phyloP scores from a whole-genome alignment of 2,329 filamentous ascomycete species.

The Alternaria longipes region DNA sequence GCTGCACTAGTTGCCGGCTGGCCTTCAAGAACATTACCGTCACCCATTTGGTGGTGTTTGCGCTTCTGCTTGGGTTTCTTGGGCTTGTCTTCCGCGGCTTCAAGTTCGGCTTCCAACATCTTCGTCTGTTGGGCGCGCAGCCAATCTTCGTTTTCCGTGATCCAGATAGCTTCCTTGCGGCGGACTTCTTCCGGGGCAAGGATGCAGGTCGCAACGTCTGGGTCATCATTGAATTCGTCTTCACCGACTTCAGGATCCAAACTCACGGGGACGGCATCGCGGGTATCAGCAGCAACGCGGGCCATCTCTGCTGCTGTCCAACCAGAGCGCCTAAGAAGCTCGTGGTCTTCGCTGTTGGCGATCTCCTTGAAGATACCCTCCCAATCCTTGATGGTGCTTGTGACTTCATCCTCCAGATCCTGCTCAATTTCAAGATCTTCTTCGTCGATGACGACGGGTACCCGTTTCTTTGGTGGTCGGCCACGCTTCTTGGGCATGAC shows the following conservation, averaged over 20 bases:
- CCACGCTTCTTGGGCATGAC: constrained; percentile 50
- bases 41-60: constrained; percentile 50
- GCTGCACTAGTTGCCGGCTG: constrained; percentile 55
- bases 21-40: constrained; percentile 55
- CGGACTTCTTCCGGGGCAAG: constrained; percentile 76
- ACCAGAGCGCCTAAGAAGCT: constrained; percentile 36
- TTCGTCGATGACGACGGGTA: constrained; percentile 49
- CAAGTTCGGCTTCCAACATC: constrained; percentile 74
- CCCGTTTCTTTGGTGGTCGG: constrained; percentile 44
- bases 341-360: constrained; percentile 41
- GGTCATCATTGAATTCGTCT: constrained; percentile 88
- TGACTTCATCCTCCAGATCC: constrained; percentile 58
- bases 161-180: constrained; percentile 92
- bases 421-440: constrained; percentile 59
- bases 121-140: constrained; percentile 87
- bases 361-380: constrained; percentile 42
- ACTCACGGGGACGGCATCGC: constrained; percentile 29
- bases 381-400: constrained; percentile 45
- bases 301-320: constrained; percentile 43
- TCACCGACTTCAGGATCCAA: constrained; percentile 70
- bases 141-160: constrained; percentile 94
- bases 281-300: constrained; percentile 34
- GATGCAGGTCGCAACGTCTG: constrained; percentile 83
- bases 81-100: constrained; percentile 60
- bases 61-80: constrained; percentile 60